phyloP scores from a whole-genome alignment of 202 grass and related monocot species.

The Thinopyrum obtusiflorum region DNA sequence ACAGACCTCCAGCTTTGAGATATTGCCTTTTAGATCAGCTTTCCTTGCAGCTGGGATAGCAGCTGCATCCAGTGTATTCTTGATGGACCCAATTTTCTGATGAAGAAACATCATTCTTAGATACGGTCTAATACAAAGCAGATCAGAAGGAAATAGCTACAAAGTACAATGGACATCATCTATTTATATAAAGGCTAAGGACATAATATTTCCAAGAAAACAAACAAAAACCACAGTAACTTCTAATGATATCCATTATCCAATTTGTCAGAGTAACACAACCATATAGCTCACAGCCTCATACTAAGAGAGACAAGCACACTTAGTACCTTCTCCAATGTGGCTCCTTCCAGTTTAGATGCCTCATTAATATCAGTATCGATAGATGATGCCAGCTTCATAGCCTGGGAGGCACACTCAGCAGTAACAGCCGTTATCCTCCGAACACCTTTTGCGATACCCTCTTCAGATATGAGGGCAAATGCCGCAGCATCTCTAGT shows the following conservation, averaged over 20 bases:
- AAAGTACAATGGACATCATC: conserved; percentile 16
- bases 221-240: neutral
- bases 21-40: conserved; percentile 82
- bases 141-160: neutral
- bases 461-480: conserved; percentile 89
- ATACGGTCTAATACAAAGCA: neutral
- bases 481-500: conserved; percentile 86
- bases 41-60: conserved; percentile 81
- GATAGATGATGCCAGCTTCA: conserved; percentile 66
- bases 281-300: neutral
- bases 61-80: conserved; percentile 72
- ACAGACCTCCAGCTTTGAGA: conserved; percentile 80
- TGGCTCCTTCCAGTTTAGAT: conserved; percentile 57
- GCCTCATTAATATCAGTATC: conserved; percentile 60
- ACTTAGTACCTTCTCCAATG: conserved; percentile 66
- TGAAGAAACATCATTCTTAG: conserved; percentile 27
- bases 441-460: conserved; percentile 93
- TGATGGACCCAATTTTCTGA: conserved; percentile 89
- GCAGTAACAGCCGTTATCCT: conserved; percentile 96
- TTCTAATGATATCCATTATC: conserved; percentile 5
- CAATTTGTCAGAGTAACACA: neutral
- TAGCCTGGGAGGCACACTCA: conserved; percentile 64
- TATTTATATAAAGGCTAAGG: neutral
- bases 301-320: neutral
- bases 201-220: neutral